Conservation (phyloP, 345 rosid species). For the Mercurialis annua region DNA sequence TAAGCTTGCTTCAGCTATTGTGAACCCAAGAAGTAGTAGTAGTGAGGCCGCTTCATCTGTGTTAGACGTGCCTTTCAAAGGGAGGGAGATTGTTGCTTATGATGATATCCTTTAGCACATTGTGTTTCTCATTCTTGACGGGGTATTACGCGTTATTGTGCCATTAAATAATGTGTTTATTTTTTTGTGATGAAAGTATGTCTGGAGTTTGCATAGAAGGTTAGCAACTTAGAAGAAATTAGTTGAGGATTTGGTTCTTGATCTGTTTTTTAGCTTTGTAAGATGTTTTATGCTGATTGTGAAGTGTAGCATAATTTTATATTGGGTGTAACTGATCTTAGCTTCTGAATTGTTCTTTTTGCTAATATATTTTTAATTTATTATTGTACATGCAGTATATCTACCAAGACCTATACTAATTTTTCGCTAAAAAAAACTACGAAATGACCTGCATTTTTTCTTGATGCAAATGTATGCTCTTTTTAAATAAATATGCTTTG, state of each 20-base stretch:
- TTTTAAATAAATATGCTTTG: neutral
- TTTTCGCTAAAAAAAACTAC: no score
- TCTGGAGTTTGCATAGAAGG: conserved; percentile 1
- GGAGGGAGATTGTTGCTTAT: conserved; percentile 68
- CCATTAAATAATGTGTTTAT: neutral
- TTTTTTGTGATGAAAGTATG: neutral
- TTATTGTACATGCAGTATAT: neutral
- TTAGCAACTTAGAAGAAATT: conserved; percentile 13
- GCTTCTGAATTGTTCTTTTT: neutral
- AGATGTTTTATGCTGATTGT: neutral
- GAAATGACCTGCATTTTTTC: neutral
- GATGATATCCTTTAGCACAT: conserved; percentile 58
- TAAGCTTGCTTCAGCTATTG: conserved; percentile 71
- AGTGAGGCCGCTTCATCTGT: conserved; percentile 11
- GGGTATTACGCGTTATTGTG: neutral
- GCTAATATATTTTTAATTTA: neutral
- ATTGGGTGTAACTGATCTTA: neutral
- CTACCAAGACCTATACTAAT: neutral
- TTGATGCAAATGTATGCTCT: neutral
- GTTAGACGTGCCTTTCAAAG: conserved; percentile 42
- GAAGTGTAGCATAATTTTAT: neutral
- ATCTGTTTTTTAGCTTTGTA: neutral
- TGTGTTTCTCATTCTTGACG: neutral
- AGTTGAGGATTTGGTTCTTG: neutral
- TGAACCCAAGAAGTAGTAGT: conserved; percentile 42